Percentiles rank a stretch among this genome's conserved stretches.
phyloP scores from a whole-genome alignment of 129 eudicot species.

The Helianthus tuberosus region DNA sequence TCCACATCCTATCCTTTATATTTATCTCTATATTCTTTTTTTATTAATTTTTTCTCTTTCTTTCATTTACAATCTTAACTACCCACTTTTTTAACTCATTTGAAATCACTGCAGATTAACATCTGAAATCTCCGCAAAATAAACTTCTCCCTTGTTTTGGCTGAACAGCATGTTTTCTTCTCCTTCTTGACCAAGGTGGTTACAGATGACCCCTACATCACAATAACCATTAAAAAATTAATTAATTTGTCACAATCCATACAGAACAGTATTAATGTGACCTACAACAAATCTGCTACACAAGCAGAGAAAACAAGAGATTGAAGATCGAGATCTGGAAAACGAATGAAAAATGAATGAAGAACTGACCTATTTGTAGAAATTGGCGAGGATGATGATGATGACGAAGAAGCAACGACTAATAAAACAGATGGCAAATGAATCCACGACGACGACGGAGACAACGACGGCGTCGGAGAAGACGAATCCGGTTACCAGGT shows the following conservation, averaged over 20 bases:
- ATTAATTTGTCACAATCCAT: background rate
- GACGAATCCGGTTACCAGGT: constrained; percentile 37
- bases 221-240: background rate
- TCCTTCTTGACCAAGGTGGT: constrained; percentile 87
- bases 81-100: too few species aligned
- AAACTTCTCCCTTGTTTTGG: constrained; percentile 72
- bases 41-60: too few species aligned
- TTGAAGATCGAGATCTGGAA: constrained; percentile 44
- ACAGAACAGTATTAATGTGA: too few species aligned
- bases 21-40: too few species aligned
- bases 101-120: too few species aligned
- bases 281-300: constrained; percentile 22
- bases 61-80: too few species aligned
- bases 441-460: constrained; percentile 66
- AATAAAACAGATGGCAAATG: constrained; percentile 75
- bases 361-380: constrained; percentile 74
- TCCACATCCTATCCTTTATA: too few species aligned
- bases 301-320: constrained; percentile 18
- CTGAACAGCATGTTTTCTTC: constrained; percentile 70
- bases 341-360: constrained; percentile 22
- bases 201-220: constrained; percentile 58
- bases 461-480: constrained; percentile 53
- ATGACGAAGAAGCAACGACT: constrained; percentile 68
- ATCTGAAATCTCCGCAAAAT: constrained; percentile 45
- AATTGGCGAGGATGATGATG: constrained; percentile 46